Conservation (phyloP, 768 basidiomycete species). For the Lactarius hengduanensis region DNA sequence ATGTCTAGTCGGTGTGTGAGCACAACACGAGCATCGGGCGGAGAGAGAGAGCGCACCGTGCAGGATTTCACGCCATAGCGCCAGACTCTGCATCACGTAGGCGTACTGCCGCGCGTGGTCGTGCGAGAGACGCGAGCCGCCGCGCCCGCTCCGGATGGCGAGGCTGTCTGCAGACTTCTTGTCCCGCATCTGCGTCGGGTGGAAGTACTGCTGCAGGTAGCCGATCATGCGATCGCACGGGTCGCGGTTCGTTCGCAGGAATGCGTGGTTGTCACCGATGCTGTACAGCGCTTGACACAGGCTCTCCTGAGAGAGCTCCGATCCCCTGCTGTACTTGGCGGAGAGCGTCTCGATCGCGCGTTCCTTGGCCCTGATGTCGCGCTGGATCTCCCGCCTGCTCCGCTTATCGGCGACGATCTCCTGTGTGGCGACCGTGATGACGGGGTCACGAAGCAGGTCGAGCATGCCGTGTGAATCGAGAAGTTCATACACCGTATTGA, state of each 20-base stretch:
- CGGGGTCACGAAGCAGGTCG: conserved; percentile 72
- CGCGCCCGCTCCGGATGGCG: conserved; percentile 78
- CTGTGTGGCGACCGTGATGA: conserved; percentile 72
- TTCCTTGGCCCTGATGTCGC: conserved; percentile 81
- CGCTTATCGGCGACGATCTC: conserved; percentile 77
- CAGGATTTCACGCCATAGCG: conserved; percentile 82
- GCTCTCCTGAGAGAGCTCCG: conserved; percentile 58
- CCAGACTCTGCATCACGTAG: conserved; percentile 83
- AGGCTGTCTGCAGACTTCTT: conserved; percentile 53
- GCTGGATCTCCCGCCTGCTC: conserved; percentile 73
- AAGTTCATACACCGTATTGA: conserved; percentile 69
- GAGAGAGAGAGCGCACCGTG: conserved; percentile 51
- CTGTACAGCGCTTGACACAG: conserved; percentile 80
- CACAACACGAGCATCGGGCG: too few relatives aligned
- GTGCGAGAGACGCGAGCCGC: conserved; percentile 78
- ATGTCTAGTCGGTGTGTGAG: conserved; percentile 53
- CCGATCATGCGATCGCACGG: conserved; percentile 84
- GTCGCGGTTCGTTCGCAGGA: conserved; percentile 81
- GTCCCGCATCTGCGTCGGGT: conserved; percentile 67
- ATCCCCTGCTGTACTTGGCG: conserved; percentile 52
- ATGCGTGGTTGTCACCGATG: conserved; percentile 89
- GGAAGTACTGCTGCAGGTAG: conserved; percentile 74
- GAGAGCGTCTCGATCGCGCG: conserved; percentile 79
- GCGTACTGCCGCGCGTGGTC: conserved; percentile 84
- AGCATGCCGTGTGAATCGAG: conserved; percentile 64